Percentiles rank a stretch among this genome's conserved stretches.
Evolutionary conservation across 1,139 yeast genomes (phyloP).

Genomic region (Saccharomycopsis phalli): DNA sequence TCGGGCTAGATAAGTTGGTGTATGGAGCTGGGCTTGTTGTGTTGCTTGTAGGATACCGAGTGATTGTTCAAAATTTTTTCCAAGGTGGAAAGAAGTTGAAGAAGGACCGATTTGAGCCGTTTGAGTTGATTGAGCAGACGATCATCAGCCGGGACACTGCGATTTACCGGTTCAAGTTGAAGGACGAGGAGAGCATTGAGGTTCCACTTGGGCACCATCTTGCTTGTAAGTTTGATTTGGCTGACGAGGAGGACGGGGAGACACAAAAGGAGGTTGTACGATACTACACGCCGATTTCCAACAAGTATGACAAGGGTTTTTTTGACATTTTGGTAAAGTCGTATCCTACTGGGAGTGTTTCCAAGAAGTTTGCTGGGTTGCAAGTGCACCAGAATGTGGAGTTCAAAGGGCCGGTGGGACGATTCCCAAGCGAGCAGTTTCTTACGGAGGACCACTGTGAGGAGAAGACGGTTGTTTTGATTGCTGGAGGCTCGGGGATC

Average conservation of each 20-base stretch:
- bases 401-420: conserved; percentile 73
- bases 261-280: conserved; percentile 32
- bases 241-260: conserved; percentile 35
- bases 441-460: conserved; percentile 32
- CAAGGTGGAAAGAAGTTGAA: conserved; percentile 40
- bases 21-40: conserved; percentile 44
- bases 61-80: conserved; percentile 25
- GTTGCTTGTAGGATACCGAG: conserved; percentile 38
- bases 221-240: conserved; percentile 42
- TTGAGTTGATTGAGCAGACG: conserved; percentile 66
- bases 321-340: conserved; percentile 70
- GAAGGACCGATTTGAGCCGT: conserved; percentile 47
- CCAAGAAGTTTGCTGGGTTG: conserved; percentile 53
- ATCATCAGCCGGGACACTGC: conserved; percentile 60
- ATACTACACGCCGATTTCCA: conserved; percentile 68
- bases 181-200: conserved; percentile 50
- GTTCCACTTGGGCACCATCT: conserved; percentile 71
- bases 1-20: conserved; percentile 40
- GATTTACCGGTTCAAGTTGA: conserved; percentile 61
- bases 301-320: conserved; percentile 60
- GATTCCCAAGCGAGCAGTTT: conserved; percentile 31
- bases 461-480: conserved; percentile 51
- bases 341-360: conserved; percentile 59
- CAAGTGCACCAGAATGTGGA: conserved; percentile 57
- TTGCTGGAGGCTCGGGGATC: conserved; percentile 82